Evolutionary conservation across 202 grass and related monocot species (phyloP).

Genomic region (Panicum hallii): DNA sequence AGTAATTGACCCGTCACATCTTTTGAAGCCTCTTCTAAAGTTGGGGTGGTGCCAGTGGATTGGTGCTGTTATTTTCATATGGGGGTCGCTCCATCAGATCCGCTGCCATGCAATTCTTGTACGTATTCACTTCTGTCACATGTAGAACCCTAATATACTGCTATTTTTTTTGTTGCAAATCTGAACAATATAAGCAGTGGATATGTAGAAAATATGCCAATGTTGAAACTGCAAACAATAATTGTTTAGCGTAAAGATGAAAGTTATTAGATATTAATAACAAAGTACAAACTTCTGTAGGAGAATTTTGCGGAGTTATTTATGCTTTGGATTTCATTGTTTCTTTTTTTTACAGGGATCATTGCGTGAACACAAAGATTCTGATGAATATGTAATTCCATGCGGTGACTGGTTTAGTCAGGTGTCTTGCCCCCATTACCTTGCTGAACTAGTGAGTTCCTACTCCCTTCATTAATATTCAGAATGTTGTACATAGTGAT

Average conservation of each 20-base stretch:
- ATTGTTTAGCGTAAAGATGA: slow-evolving; percentile 25
- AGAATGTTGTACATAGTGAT: slow-evolving; percentile 22
- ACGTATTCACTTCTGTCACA: slow-evolving; percentile 46
- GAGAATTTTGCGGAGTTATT: background rate
- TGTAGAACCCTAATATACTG: slow-evolving; percentile 7
- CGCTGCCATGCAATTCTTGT: slow-evolving; percentile 90
- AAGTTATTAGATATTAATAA: slow-evolving; percentile 1
- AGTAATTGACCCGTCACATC: slow-evolving; percentile 56
- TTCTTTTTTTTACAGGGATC: slow-evolving; percentile 71
- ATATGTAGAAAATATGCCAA: slow-evolving; percentile 7
- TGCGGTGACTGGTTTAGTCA: slow-evolving; percentile 83
- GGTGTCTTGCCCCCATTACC: slow-evolving; percentile 92
- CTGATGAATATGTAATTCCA: slow-evolving; percentile 91
- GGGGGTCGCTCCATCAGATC: slow-evolving; percentile 85
- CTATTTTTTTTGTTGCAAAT: slow-evolving; percentile 11
- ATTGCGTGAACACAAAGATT: slow-evolving; percentile 70
- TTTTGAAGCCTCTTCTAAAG: slow-evolving; percentile 73
- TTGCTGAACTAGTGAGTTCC: slow-evolving; percentile 90
- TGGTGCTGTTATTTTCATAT: slow-evolving; percentile 75
- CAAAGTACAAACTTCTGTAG: background rate
- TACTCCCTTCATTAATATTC: slow-evolving; percentile 24
- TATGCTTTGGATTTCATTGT: slow-evolving; percentile 25
- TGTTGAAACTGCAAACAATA: background rate
- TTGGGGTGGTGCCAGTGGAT: slow-evolving; percentile 81
- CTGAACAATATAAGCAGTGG: background rate